phyloP scores from a whole-genome alignment of 2,329 filamentous ascomycete species.

The Aspergillus cejpii region DNA sequence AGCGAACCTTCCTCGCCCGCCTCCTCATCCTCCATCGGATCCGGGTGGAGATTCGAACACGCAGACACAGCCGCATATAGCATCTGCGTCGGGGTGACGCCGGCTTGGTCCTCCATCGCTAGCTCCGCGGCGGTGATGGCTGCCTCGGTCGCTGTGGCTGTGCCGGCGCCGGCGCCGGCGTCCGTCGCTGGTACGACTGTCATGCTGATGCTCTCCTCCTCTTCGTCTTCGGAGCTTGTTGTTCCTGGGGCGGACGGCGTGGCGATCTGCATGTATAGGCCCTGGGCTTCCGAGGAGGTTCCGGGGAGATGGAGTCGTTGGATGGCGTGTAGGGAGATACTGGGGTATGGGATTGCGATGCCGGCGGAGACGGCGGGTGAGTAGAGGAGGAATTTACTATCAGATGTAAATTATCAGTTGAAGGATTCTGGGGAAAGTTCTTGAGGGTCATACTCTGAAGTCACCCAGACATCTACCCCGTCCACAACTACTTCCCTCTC shows the following conservation, averaged over 20 bases:
- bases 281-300: conserved; percentile 32
- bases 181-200: conserved; percentile 38
- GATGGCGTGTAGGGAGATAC: conserved; percentile 45
- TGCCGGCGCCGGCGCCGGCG: conserved; percentile 8
- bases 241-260: conserved; percentile 21
- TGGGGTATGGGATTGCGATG: conserved; percentile 44
- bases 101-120: conserved; percentile 23
- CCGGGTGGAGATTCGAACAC: conserved; percentile 46
- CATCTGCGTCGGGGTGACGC: conserved; percentile 35
- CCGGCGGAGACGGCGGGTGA: conserved; percentile 31
- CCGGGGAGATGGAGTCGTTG: conserved; percentile 38
- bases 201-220: conserved; percentile 39
- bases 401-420: background rate
- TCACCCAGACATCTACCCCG: conserved; percentile 43
- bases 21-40: conserved; percentile 35
- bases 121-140: conserved; percentile 15
- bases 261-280: conserved; percentile 45
- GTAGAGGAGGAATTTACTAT: conserved; percentile 43
- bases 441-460: conserved; percentile 46
- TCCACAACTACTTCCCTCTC: conserved; percentile 34
- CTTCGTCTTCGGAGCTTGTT: conserved; percentile 31
- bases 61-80: conserved; percentile 44
- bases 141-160: conserved; percentile 17
- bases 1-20: conserved; percentile 29
- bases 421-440: background rate